Evolutionary conservation across 345 rosid species (phyloP), one percentile per base, ranked within the genome.

Genomic region (Nasturtium officinale): DNA sequence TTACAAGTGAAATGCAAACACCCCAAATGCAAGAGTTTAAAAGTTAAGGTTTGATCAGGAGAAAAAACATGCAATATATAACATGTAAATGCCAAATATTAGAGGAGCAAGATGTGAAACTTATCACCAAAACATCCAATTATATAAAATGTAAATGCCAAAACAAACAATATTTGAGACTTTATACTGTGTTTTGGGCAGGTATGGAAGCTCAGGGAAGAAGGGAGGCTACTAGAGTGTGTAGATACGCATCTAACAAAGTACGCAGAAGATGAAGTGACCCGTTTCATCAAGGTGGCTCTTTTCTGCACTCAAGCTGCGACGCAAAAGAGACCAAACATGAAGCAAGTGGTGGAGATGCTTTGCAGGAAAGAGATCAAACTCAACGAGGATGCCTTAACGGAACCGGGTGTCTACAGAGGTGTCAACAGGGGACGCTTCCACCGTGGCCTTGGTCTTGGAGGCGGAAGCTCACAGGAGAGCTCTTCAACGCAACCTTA

Each of bases 301-400:
- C 85, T 95, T 2, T 91, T 91, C 66, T 95, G 99, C 73, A 89
- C 90, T 29, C 99, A 95, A 78, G 92, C 87, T 20, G 76, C 80
- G 9, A 79, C 91, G 4, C 78, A 76, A 10, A 87, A 84, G 69
- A 88, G 99, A 74, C 97, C 97, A 2, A 79, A 82, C 51, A 88
- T 91, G 96, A 86, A 80, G 66, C 99, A 91, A 79, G 96, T 89
- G 25, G 79, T 95, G 76, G 84, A 89, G 70, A 95, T 95, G 99
- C 89, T 95, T 35, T 81, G 89, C 56, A 65, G 77, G 55, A 89
- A 77, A 79, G 79, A 84, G 18, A 88, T 91, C 45, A 74, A 65
- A 71, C 89, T 95, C 32, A 89, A 95, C 16, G 93, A 91, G 9
- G 76, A 69, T 74, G 73, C 80, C 29, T 82, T 91, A 40, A 85